Evolutionary conservation across 352 stramenopile species (phyloP), one percentile per base, ranked within the genome.

Genomic region (Phytopythium ostracodes): DNA sequence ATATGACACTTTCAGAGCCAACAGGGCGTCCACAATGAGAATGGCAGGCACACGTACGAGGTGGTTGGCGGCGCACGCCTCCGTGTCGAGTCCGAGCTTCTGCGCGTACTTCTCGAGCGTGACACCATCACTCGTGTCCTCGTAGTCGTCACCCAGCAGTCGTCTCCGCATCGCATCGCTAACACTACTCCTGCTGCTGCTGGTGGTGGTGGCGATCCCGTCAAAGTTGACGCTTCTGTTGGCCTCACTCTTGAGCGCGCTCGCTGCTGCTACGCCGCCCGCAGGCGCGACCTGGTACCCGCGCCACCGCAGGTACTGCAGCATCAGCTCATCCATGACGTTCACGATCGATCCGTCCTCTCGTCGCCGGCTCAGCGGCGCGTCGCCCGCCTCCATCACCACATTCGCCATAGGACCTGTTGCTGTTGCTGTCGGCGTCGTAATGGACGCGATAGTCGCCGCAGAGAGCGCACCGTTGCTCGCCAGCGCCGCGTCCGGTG

Each of bases 21-120:
- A 38, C 7, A 10, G 33, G 10, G 25, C 11, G 46, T 12, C 9
- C 4, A n/a, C 9, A 51, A 17, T 20, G 9, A 15, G 5, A 20
- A 42, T 42, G 3, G 14, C 18, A 9, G 42, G 63, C 25, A 81
- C 25, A 81, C 73, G 49, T 66, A 81, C 81, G 64, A 92, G 71
- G 66, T 93, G 84, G 63, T 93, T 93, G 20, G 82, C 82, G 0
- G 77, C 77, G 60, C 84, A 91, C 27, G 81, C 82, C 46, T 89
- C 76, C 20, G 83, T 93, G 25, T 63, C 86, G 29, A 93, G 75
- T 0, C 84, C 84, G 36, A 93, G 64, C 33, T 83, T 76, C 58
- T 73, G 67, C 46, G 84, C 78, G 66, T 87, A 91, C 56, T 71
- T 67, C 53, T 88, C 75, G 18, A 93, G 73, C 38, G 71, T 81